phyloP scores from a whole-genome alignment of 75 land plant genomes.

The Isoetes taiwanensis region DNA sequence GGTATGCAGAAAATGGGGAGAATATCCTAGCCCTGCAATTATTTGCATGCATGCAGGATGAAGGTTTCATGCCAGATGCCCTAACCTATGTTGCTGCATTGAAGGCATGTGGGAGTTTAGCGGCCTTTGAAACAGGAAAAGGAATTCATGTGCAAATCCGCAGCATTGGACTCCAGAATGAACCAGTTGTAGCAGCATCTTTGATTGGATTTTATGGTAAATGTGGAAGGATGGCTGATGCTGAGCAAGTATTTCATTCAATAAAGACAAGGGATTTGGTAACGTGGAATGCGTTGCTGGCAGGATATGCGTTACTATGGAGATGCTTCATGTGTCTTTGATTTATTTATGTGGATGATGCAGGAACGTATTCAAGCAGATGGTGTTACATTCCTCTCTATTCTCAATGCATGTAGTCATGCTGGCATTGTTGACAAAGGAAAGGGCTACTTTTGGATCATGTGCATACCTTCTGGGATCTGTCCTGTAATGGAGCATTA shows the following conservation, averaged over 20 bases:
- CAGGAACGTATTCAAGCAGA: neutral
- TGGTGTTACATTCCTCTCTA: neutral
- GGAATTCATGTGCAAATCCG: neutral
- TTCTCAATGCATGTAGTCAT: slow-evolving; percentile 4
- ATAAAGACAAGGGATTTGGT: slow-evolving; percentile 14
- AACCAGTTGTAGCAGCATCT: slow-evolving; percentile 19
- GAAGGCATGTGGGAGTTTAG: slow-evolving; percentile 2
- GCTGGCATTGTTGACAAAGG: neutral
- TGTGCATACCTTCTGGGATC: neutral
- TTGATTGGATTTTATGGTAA: slow-evolving; percentile 31
- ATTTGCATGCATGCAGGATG: slow-evolving; percentile 2
- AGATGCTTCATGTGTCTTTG: neutral
- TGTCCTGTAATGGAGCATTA: slow-evolving; percentile 5
- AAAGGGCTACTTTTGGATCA: neutral
- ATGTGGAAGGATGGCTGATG: slow-evolving; percentile 14
- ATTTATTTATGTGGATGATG: slow-evolving; percentile 3
- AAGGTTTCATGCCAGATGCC: neutral
- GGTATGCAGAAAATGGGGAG: slow-evolving; percentile 6
- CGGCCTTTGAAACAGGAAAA: neutral
- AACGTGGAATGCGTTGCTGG: slow-evolving; percentile 20
- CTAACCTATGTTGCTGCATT: neutral
- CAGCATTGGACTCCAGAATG: slow-evolving; percentile 5
- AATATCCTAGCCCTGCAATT: slow-evolving; percentile 4
- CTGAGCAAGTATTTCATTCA: slow-evolving; percentile 12
- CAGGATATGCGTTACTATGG: neutral